phyloP scores from a whole-genome alignment of 2,329 filamentous ascomycete species.

The Epichloe uncinata region DNA sequence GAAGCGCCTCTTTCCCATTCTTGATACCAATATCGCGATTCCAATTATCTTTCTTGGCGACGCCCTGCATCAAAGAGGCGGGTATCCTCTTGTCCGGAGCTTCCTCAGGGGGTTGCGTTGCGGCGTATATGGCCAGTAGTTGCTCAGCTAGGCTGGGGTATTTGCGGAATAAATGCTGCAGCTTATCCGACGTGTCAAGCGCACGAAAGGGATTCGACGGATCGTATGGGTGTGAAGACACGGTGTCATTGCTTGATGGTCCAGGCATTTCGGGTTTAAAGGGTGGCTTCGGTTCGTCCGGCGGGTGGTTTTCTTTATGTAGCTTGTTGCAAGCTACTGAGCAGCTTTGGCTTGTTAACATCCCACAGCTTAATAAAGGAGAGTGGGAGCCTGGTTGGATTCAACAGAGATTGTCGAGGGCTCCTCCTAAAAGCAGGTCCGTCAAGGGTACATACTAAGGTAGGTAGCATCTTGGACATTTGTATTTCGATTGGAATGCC shows the following conservation, averaged over 20 bases:
- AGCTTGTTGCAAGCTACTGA: slow-evolving; percentile 43
- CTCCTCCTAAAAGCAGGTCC: neutral
- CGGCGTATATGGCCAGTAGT: slow-evolving; percentile 34
- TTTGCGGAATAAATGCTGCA: slow-evolving; percentile 35
- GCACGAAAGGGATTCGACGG: slow-evolving; percentile 34
- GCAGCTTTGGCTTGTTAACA: slow-evolving; percentile 29
- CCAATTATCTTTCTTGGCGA: slow-evolving; percentile 34
- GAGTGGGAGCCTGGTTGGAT: no score
- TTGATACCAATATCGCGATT: slow-evolving; percentile 43
- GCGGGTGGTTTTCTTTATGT: slow-evolving; percentile 37
- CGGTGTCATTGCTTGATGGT: neutral
- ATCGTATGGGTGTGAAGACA: slow-evolving; percentile 7
- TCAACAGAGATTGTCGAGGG: no score
- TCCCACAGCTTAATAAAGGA: no score
- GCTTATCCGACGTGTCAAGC: slow-evolving; percentile 36
- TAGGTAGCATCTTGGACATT: slow-evolving; percentile 44
- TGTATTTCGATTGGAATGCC: slow-evolving; percentile 42
- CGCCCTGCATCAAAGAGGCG: slow-evolving; percentile 20
- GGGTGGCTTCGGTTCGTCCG: slow-evolving; percentile 20
- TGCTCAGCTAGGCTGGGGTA: slow-evolving; percentile 37
- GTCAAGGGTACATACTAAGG: slow-evolving; percentile 38
- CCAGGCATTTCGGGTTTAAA: slow-evolving; percentile 7
- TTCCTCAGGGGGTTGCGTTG: slow-evolving; percentile 34
- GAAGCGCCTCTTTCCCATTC: slow-evolving; percentile 40
- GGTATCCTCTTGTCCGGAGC: slow-evolving; percentile 15